Evolutionary conservation across 495 filamentous ascomycete species (phyloP).

Genomic region (Tuber borchii): DNA sequence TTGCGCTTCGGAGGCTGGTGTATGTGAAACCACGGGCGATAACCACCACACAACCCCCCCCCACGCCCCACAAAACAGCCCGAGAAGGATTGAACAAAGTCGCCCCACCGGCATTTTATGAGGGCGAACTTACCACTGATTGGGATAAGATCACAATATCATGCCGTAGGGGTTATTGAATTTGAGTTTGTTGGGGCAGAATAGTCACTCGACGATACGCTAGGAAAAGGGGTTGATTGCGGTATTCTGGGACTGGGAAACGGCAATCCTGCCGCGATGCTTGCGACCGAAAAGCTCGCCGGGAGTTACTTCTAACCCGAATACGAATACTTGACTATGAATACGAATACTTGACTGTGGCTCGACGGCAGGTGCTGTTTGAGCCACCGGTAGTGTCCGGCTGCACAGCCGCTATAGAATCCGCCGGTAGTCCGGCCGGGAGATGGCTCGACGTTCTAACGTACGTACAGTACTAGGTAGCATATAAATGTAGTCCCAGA

Average conservation of each 20-base stretch:
- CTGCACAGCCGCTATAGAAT: neutral
- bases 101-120: neutral
- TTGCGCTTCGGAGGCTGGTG: neutral
- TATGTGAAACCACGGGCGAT: neutral
- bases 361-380: neutral
- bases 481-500: neutral
- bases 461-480: neutral
- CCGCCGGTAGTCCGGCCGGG: neutral
- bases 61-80: neutral
- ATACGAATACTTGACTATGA: neutral
- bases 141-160: neutral
- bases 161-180: neutral
- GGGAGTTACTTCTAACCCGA: neutral
- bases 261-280: neutral
- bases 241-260: neutral
- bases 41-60: neutral
- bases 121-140: neutral
- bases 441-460: neutral
- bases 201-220: neutral
- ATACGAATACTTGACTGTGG: neutral
- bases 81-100: neutral
- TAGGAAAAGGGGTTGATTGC: neutral
- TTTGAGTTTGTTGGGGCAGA: neutral
- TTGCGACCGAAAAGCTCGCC: neutral
- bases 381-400: neutral